phyloP scores from a whole-genome alignment of 2,329 filamentous ascomycete genomes.

The Aureobasidium lini region DNA sequence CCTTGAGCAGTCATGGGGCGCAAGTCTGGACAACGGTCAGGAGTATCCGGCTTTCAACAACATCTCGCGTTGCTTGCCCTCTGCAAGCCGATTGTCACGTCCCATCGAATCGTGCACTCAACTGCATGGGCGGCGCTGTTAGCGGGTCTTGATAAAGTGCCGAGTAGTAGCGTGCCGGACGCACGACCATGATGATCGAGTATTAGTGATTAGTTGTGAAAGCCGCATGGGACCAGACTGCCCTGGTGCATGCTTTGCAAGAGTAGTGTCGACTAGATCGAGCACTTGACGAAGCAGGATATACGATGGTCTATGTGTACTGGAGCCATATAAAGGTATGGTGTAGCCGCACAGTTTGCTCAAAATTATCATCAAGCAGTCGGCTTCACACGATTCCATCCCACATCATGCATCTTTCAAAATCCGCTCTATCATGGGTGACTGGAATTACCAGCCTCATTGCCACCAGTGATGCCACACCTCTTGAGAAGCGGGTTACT shows the following conservation, averaged over 20 bases:
- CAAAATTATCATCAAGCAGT: neutral
- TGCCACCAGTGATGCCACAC: neutral
- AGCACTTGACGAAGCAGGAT: neutral
- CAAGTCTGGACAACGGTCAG: neutral
- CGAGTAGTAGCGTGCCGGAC: neutral
- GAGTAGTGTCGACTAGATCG: neutral
- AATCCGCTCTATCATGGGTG: neutral
- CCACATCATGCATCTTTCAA: neutral
- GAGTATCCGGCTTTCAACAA: neutral
- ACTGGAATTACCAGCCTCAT: neutral
- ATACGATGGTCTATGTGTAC: too few species aligned
- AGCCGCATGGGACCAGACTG: too few species aligned
- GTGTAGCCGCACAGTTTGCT: neutral
- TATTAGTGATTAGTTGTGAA: too few species aligned
- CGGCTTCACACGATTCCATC: neutral
- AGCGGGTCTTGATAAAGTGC: neutral
- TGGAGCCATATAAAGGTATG: neutral
- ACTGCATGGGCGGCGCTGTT: neutral
- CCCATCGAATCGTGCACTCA: neutral
- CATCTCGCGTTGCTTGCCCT: neutral
- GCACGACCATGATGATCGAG: too few species aligned
- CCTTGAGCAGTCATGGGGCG: neutral
- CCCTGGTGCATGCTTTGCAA: neutral
- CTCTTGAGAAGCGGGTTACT: neutral
- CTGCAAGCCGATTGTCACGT: neutral